These are phyloP conservation scores for Paulownia fortunei DNA, from an alignment of 257 asterid genomes.

Conservation along the genomic window DNA sequence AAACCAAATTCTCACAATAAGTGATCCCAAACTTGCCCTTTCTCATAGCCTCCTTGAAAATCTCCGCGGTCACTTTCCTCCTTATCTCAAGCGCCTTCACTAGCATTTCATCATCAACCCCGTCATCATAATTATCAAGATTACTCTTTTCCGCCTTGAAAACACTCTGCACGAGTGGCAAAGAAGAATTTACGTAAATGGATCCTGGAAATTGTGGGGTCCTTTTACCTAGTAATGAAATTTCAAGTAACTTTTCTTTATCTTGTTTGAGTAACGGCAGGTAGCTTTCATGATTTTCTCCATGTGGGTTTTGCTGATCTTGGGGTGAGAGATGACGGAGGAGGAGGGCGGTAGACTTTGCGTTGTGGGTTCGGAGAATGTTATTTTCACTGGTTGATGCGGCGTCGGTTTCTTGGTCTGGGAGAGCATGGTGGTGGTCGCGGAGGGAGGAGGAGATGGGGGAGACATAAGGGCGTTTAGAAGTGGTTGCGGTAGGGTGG, in stretches of 20 bases:
- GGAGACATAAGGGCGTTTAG: constrained; percentile 26
- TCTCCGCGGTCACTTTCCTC: constrained; percentile 77
- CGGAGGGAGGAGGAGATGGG: constrained; percentile 43
- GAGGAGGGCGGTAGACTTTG: constrained; percentile 68
- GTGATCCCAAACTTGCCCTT: constrained; percentile 84
- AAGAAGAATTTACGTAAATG: constrained; percentile 47
- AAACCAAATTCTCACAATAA: constrained; percentile 62
- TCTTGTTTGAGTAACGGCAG: constrained; percentile 50
- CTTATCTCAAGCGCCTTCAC: constrained; percentile 84
- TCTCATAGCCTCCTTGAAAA: constrained; percentile 77
- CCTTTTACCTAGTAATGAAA: constrained; percentile 55
- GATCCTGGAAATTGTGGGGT: constrained; percentile 92
- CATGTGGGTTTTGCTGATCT: constrained; percentile 35
- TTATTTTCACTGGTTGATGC: constrained; percentile 32
- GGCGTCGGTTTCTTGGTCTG: constrained; percentile 46
- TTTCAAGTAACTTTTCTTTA: constrained; percentile 59
- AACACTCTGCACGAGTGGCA: constrained; percentile 45
- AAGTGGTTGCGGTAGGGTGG: constrained; percentile 17
- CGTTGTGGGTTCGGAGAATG: constrained; percentile 71
- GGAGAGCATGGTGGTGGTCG: constrained; percentile 40
- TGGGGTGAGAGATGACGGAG: constrained; percentile 62
- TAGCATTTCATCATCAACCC: constrained; percentile 75
- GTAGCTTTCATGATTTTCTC: constrained; percentile 37
- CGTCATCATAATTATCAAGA: constrained; percentile 32
- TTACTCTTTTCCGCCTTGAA: constrained; percentile 34